Base-by-base conservation (phyloP, 129 eudicot genomes). In the Cynara cardunculus region DNA sequence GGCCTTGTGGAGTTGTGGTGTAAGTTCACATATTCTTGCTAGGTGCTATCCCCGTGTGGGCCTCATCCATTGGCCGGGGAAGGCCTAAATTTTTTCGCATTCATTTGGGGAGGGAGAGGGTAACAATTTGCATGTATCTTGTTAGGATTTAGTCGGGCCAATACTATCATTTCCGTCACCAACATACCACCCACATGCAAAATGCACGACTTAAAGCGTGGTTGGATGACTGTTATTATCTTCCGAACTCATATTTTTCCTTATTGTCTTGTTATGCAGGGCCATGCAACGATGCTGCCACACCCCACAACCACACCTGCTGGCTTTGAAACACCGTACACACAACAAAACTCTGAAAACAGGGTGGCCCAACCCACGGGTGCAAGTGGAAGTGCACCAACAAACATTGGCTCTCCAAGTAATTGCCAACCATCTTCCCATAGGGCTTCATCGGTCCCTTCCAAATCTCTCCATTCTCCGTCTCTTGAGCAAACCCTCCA, bases 241-340 rank as follows among this genome's bases (percentile, higher is more conserved):
- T 53, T 24, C 18, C 11, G 1, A 35, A 80, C 73, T 80, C 71
- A 56, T 14, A 28, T 41, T 3, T 14, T 41, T 4, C 2, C 18
- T 19, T 0, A 5, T 78, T 61, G 22, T 78, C 7, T 68, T 14
- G 24, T 81, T 74, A 81, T 74, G 78, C 76, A 86, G 90, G 94
- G 79, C 34, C 85, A 87, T 72, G 85, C 76, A 16, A n/a, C 49
- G 31, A 78, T 78, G 49, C 71, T 85, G 61, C 81, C 74, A 5
- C 24, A 66, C 62, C 65, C 34, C 12, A 49, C 49, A 46, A 61
- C 30, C 67, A 69, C 78, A 41, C 27, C 75, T 18, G 41, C 41
- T 37, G 64, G 41, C 26, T 22, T 82, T 67, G 83, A 82, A 25
- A 25, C 79, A 74, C 83, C 76, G 9, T 73, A 81, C 32, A 27